Percentiles rank a stretch among this genome's conserved stretches.
These are phyloP conservation scores for Salvia rosmarinus DNA, from an alignment of 257 asterid species.

Conservation along the genomic window DNA sequence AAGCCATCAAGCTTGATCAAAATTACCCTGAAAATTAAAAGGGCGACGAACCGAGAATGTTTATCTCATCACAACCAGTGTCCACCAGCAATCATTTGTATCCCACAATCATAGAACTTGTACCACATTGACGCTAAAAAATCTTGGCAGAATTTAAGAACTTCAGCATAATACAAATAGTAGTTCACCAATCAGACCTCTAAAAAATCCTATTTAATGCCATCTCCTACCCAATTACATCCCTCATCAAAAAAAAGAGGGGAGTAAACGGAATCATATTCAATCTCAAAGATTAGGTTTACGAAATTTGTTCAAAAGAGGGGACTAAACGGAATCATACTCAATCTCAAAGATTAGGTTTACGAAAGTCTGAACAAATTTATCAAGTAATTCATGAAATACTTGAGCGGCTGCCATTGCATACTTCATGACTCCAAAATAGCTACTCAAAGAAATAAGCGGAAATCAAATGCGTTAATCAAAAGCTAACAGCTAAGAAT, in stretches of 20 bases:
- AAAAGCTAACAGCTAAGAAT: conserved; percentile 16
- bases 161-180: background rate
- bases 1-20: background rate
- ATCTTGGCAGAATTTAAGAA: background rate
- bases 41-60: background rate
- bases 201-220: background rate
- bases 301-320: background rate
- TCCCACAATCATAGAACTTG: background rate
- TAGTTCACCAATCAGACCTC: conserved; percentile 14
- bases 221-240: conserved; percentile 2
- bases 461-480: conserved; percentile 14
- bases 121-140: background rate
- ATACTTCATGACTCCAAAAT: conserved; percentile 4
- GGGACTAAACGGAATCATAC: background rate
- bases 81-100: conserved; percentile 1
- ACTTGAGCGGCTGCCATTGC: background rate
- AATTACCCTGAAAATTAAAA: background rate
- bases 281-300: conserved; percentile 17
- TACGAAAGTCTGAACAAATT: background rate
- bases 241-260: background rate
- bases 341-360: conserved; percentile 17
- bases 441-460: conserved; percentile 1
- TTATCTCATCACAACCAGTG: background rate
- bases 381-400: conserved; percentile 6
- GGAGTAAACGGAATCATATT: background rate